Evolutionary conservation across 2,329 filamentous ascomycete species (phyloP), one percentile per base, ranked within the genome.

Genomic region (Scytalidium sp.): DNA sequence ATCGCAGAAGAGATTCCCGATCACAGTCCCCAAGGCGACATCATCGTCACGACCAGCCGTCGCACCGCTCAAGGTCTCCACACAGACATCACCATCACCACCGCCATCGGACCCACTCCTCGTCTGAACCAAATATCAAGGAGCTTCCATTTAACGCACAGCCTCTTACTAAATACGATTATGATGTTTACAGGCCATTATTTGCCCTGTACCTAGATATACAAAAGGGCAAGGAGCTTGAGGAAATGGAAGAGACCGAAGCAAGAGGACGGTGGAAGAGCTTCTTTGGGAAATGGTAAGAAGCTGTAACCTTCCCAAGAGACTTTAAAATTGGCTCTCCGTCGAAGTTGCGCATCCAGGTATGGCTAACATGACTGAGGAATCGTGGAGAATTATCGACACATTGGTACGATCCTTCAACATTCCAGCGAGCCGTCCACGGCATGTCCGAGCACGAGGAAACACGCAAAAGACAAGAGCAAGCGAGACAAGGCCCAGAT

Each of bases 331-430:
- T 23, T n/a, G 17, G 9, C 19, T 42, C 20, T 23, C 25, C 22
- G 19, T 10, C 10, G 25, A 39, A 27, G 17, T 21, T 29, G 36
- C 41, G 9, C 46, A 44, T 27, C 39, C 43, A 9, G 15, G 13
- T 19, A 43, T 39, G 22, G 13, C 75, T 83, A 67, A 83, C 72
- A 67, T 68, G 58, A 59, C 59, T 61, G 66, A 87, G 84, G 84
- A 99, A 99, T 72, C 81, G 83, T 60, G 87, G 85, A 64, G 89
- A 93, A 70, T 75, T 97, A 55, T 87, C 88, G 3, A 87, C 93
- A 67, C 90, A 90, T 43, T 99, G 93, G 93, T 99, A 97, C 69
- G 90, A 95, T 63, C 88, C 91, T 7, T 80, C 80, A 50, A 88
- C 71, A 8, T 56, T 66, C 23, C 65, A 67, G 9, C 66, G 63